phyloP scores from a whole-genome alignment of 2,329 filamentous ascomycete genomes.

The Tolypocladium sp. region DNA sequence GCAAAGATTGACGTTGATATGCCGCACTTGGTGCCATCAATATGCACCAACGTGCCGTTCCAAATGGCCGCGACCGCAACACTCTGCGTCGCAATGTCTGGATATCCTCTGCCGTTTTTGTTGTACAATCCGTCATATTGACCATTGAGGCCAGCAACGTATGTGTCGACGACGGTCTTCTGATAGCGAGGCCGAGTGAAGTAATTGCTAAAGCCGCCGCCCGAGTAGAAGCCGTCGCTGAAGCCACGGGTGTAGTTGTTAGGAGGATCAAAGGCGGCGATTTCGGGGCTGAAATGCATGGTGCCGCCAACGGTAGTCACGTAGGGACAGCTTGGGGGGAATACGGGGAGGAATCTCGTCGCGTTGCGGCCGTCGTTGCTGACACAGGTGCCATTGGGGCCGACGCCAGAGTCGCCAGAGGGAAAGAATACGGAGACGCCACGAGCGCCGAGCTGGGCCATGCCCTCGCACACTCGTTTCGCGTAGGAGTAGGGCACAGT shows the following conservation, averaged over 20 bases:
- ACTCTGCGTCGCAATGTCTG: not conserved
- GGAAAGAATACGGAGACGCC: not conserved
- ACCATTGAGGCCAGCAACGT: not conserved
- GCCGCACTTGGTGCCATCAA: not conserved
- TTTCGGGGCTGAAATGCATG: not conserved
- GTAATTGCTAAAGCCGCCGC: not conserved
- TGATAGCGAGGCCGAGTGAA: not conserved
- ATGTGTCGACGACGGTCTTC: not conserved
- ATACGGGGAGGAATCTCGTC: not conserved
- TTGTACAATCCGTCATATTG: not conserved
- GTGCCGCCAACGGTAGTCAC: not conserved
- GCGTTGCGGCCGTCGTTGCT: not conserved
- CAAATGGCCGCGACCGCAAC: not conserved
- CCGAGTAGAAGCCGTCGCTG: not conserved
- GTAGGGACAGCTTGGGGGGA: not conserved
- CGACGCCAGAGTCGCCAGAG: not conserved
- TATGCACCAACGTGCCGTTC: not conserved
- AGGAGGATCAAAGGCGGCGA: not conserved
- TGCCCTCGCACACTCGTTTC: not conserved
- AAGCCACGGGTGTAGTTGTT: not conserved
- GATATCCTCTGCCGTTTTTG: not conserved
- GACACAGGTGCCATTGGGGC: not conserved
- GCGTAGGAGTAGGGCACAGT: not conserved
- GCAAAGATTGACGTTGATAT: not conserved
- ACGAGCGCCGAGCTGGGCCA: not conserved